phyloP scores from a whole-genome alignment of 2,329 filamentous ascomycete species.

The Aspergillus alliaceus region DNA sequence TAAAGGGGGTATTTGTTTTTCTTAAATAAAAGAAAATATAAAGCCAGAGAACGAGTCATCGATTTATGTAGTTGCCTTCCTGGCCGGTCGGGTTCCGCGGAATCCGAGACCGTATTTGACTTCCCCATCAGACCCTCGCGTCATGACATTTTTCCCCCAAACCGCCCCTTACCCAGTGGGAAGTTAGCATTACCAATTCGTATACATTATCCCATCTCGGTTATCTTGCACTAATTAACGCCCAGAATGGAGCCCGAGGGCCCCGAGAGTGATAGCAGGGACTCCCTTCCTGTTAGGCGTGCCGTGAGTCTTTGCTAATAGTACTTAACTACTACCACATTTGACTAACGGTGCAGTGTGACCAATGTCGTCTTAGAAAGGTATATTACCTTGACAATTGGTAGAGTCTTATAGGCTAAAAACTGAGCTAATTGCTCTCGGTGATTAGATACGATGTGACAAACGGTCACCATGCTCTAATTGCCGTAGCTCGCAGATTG shows the following conservation, averaged over 20 bases:
- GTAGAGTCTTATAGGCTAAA: neutral
- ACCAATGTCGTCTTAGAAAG: slow-evolving; percentile 36
- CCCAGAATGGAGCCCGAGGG: slow-evolving; percentile 30
- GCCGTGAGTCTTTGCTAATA: slow-evolving; percentile 28
- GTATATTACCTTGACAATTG: slow-evolving; percentile 14
- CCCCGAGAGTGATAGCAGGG: slow-evolving; percentile 26
- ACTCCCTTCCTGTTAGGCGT: slow-evolving; percentile 21
- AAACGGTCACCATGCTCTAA: slow-evolving; percentile 44
- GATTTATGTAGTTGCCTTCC: neutral
- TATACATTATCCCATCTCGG: neutral
- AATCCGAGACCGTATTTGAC: neutral
- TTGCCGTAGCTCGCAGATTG: slow-evolving; percentile 37
- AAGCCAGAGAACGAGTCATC: no score
- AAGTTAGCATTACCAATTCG: neutral
- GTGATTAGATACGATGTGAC: slow-evolving; percentile 41
- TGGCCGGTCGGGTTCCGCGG: slow-evolving; percentile 4
- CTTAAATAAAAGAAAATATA: no score
- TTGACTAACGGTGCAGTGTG: slow-evolving; percentile 27
- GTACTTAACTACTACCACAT: neutral
- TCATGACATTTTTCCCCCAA: neutral
- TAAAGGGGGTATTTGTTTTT: no score
- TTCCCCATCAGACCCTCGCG: neutral
- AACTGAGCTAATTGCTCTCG: slow-evolving; percentile 1
- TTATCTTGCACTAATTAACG: neutral
- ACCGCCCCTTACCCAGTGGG: neutral